Evolutionary conservation across 768 basidiomycete species (phyloP), one percentile per base, ranked within the genome.

Genomic region (Pulveroboletus sp.): DNA sequence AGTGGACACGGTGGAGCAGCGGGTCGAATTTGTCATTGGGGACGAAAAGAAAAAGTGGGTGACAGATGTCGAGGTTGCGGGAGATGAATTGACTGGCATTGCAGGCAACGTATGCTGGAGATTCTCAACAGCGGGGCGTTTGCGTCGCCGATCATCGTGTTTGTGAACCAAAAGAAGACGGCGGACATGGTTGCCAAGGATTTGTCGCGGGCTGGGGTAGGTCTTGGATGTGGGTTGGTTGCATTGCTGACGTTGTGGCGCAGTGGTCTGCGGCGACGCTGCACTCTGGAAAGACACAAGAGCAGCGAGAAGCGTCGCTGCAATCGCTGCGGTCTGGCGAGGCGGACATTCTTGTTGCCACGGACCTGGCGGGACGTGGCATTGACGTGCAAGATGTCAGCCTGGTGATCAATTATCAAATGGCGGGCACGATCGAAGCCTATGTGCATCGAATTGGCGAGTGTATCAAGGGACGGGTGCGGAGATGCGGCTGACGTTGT

Each of bases 81-180:
- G 4, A 31, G n/a, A 37, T 3, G 42, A 32, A 24, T 53, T 58
- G 42, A 58, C 60, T 29, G 16, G 17, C 16, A 40, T 40, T 54
- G 16, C 61, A 97, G 93, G 69, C 82, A 87, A 53, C 80, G 83
- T 40, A 66, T 98, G 64, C 72, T 97, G 62, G 95, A 98, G 64
- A 91, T 98, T 55, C 84, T 99, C 69, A 92, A 94, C 74, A 86
- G 84, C 53, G 86, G 84, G 35, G 75, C 79, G 52, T 92, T 83
- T 66, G 69, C 83, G 31, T 82, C 97, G 16, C 97, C 97, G 5
- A 98, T 99, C 58, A 99, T 99, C 55, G 90, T 94, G 17, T 99
- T 98, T 71, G 94, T 97, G 75, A 98, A 98, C 68, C 94, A 98
- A 70, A 99, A 99, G 78, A 97, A 97, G 78, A 95, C 93, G 12